Conservation (phyloP, 2,329 filamentous ascomycete genomes). For the Alternaria panax region DNA sequence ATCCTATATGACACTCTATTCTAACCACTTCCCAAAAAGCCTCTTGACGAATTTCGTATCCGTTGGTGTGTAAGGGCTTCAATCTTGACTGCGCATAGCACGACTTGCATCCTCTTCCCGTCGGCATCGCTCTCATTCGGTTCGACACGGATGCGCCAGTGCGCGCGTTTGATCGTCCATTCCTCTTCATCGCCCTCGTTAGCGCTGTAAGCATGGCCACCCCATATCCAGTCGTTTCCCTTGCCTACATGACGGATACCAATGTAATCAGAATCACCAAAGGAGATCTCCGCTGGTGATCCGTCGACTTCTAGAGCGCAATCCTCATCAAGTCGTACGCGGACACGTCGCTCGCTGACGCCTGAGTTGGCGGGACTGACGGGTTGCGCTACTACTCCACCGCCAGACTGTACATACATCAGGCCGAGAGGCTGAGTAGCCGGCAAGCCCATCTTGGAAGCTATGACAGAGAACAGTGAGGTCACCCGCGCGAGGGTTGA, state of each 20-base stretch:
- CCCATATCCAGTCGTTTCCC: neutral
- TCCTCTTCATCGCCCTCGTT: constrained; percentile 27
- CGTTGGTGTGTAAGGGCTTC: constrained; percentile 73
- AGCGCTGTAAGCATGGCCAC: neutral
- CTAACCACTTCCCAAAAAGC: constrained; percentile 62
- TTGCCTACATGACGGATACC: constrained; percentile 22
- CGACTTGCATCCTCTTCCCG: constrained; percentile 68
- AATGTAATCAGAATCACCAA: constrained; percentile 20
- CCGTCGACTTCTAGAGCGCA: constrained; percentile 38
- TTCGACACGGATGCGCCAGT: constrained; percentile 64
- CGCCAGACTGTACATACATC: constrained; percentile 67
- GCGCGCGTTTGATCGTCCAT: constrained; percentile 49
- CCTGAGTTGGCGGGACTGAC: constrained; percentile 73
- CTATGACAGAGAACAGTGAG: constrained; percentile 80
- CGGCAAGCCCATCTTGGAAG: constrained; percentile 77
- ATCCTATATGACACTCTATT: neutral
- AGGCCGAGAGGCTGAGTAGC: constrained; percentile 66
- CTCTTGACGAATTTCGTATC: constrained; percentile 69
- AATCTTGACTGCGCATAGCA: constrained; percentile 77
- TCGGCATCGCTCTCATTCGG: constrained; percentile 51
- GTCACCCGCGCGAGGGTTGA: constrained; percentile 73
- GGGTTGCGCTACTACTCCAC: constrained; percentile 67
- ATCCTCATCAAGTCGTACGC: constrained; percentile 39
- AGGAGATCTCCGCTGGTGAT: constrained; percentile 24
- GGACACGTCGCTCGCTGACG: constrained; percentile 72